These are phyloP conservation scores for Vinca minor DNA, from an alignment of 257 asterid species.

Conservation along the genomic window DNA sequence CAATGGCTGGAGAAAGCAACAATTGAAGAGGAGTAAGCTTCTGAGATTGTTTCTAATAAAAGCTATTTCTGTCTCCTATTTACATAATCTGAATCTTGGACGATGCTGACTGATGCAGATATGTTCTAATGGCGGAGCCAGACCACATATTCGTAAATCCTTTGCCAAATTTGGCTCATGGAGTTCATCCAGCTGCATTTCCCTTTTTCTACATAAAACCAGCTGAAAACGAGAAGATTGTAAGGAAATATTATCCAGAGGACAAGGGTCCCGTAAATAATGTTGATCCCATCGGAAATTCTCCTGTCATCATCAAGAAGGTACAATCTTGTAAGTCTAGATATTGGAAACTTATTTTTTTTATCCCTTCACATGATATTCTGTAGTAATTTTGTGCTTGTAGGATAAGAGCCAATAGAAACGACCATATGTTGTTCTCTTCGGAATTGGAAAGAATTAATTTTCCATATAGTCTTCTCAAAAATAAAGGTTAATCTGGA, in stretches of 20 bases:
- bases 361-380: not conserved
- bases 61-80: constrained; percentile 10
- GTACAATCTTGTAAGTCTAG: constrained; percentile 24
- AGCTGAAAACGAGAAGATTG: constrained; percentile 48
- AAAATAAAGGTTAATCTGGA: too few relatives aligned
- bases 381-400: not conserved
- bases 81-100: constrained; percentile 32
- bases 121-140: constrained; percentile 98
- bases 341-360: not conserved
- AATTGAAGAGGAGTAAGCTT: constrained; percentile 86
- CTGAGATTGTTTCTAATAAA: constrained; percentile 23
- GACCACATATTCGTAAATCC: constrained; percentile 89
- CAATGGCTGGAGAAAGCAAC: constrained; percentile 96
- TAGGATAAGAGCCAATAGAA: constrained; percentile 9
- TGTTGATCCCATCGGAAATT: constrained; percentile 93
- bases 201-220: constrained; percentile 96
- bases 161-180: constrained; percentile 84
- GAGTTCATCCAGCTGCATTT: constrained; percentile 78
- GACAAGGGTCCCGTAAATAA: constrained; percentile 80
- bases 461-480: not conserved
- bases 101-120: constrained; percentile 58
- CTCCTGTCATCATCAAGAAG: constrained; percentile 94
- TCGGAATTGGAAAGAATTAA: not conserved
- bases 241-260: constrained; percentile 80
- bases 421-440: not conserved